These are phyloP conservation scores for Fonsecaea erecta DNA, from an alignment of 2,329 filamentous ascomycete species.

Conservation along the genomic window DNA sequence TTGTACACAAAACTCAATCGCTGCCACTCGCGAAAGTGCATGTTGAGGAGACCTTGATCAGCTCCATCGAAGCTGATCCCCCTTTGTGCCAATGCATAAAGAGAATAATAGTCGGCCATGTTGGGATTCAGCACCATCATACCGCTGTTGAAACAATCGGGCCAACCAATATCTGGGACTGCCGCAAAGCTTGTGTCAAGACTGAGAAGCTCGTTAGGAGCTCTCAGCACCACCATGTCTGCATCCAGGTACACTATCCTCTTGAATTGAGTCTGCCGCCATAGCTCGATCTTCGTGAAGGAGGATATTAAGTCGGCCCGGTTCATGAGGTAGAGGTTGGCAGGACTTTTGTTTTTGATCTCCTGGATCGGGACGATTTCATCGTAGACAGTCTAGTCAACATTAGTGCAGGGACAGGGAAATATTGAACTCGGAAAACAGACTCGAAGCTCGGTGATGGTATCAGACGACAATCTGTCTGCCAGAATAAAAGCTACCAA, in stretches of 20 bases:
- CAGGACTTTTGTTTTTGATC: constrained; percentile 74
- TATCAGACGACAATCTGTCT: constrained; percentile 75
- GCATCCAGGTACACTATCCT: constrained; percentile 95
- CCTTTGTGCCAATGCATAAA: constrained; percentile 79
- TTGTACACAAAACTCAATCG: constrained; percentile 95
- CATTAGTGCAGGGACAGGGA: constrained; percentile 34
- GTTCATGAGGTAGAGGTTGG: constrained; percentile 89
- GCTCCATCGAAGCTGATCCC: constrained; percentile 96
- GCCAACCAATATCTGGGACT: constrained; percentile 95
- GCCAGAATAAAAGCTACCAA: constrained; percentile 82
- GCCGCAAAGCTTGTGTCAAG: constrained; percentile 67
- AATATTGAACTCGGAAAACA: constrained; percentile 35
- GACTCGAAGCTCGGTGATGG: constrained; percentile 79
- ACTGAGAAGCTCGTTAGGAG: constrained; percentile 89
- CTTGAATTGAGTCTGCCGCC: constrained; percentile 86
- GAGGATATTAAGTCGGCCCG: constrained; percentile 86
- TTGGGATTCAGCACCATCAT: constrained; percentile 90
- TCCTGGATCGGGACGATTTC: constrained; percentile 82
- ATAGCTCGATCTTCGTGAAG: constrained; percentile 95
- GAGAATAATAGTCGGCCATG: constrained; percentile 82
- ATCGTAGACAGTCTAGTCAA: constrained; percentile 76
- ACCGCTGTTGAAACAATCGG: constrained; percentile 97
- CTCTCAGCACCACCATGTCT: constrained; percentile 86
- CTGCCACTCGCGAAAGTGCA: constrained; percentile 87
- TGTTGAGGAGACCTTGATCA: constrained; percentile 93